A percentile compares a stretch with the other conserved stretches of the same genome.
Evolutionary conservation across 352 stramenopile species (phyloP).

Genomic region (Thraustochytrium striatum): DNA sequence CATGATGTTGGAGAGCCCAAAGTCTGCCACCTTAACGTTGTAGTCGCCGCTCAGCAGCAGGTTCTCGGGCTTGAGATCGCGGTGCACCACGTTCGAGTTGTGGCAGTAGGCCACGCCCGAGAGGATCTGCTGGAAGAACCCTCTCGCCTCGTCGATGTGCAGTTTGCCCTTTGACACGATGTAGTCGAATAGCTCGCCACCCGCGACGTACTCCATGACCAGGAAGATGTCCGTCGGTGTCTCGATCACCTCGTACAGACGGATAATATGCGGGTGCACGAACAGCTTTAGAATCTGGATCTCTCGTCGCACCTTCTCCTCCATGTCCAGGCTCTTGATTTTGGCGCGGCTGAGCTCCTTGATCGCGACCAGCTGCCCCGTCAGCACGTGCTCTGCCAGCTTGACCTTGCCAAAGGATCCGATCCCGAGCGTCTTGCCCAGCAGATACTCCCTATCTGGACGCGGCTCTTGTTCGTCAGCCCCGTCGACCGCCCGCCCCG

Average conservation of each 20-base stretch:
- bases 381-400: constrained; percentile 94
- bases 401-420: constrained; percentile 99
- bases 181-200: constrained; percentile 94
- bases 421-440: constrained; percentile 98
- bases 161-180: constrained; percentile 91
- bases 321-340: constrained; percentile 97
- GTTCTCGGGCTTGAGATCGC: constrained; percentile 97
- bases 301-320: constrained; percentile 98
- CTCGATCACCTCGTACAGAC: constrained; percentile 97
- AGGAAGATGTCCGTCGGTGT: constrained; percentile 96
- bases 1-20: constrained; percentile 98
- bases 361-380: constrained; percentile 96
- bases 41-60: constrained; percentile 94
- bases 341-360: constrained; percentile 99
- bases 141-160: constrained; percentile 89
- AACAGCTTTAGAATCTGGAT: constrained; percentile 98
- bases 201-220: constrained; percentile 87
- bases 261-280: constrained; percentile 98
- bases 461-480: constrained; percentile 62
- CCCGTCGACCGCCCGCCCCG: neutral
- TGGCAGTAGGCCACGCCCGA: constrained; percentile 98
- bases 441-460: constrained; percentile 95
- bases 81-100: constrained; percentile 97
- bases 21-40: constrained; percentile 99
- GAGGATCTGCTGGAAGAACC: constrained; percentile 96